Evolutionary conservation across 1,284 basidiomycete genomes (phyloP).

Genomic region (Rhizoctonia solani): DNA sequence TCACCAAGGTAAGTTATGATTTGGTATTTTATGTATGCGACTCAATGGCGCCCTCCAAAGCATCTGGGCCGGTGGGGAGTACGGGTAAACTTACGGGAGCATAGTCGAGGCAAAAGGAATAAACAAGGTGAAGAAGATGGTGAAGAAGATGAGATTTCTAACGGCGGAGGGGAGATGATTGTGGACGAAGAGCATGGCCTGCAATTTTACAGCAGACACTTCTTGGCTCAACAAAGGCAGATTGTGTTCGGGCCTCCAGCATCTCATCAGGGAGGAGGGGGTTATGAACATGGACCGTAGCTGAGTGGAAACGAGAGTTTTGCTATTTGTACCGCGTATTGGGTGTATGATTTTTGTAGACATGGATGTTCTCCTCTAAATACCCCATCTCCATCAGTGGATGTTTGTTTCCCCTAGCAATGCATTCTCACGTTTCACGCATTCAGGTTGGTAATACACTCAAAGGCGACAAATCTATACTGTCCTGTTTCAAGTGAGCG

Average conservation of each 20-base stretch:
- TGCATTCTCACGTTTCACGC: no score
- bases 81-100: conserved; percentile 69
- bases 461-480: no score
- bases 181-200: conserved; percentile 21
- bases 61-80: conserved; percentile 70
- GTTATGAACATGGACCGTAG: neutral
- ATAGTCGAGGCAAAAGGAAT: conserved; percentile 53
- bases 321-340: neutral
- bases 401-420: no score
- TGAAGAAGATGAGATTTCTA: conserved; percentile 36
- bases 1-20: conserved; percentile 63
- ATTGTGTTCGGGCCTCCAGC: conserved; percentile 2
- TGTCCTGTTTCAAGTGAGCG: no score
- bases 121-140: conserved; percentile 31
- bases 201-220: conserved; percentile 20
- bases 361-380: no score
- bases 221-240: conserved; percentile 2
- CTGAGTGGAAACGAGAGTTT: neutral
- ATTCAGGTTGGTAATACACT: no score
- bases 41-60: conserved; percentile 44
- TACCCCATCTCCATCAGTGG: no score
- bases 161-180: conserved; percentile 24
- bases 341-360: no score
- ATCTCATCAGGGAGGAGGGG: neutral
- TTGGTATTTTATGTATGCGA: neutral